Conservation (phyloP, 148 eudicot genomes). For the Linanthus parryae region DNA sequence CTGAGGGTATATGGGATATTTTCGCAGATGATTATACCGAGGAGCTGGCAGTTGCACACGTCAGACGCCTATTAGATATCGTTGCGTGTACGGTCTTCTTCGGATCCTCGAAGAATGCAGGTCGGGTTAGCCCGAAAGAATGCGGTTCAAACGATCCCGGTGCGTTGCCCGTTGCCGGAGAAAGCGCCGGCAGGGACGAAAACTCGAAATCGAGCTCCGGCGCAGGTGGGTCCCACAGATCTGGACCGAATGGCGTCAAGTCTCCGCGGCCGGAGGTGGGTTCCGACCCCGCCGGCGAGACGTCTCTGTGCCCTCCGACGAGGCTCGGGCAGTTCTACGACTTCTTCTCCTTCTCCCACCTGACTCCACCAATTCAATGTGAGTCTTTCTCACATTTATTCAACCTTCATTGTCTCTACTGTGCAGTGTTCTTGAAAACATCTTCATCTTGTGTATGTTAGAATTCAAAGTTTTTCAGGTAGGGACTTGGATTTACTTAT, state of each 20-base stretch:
- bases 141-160: slow-evolving; percentile 20
- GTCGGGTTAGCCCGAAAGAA: slow-evolving; percentile 21
- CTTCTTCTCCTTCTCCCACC: slow-evolving; percentile 88
- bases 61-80: slow-evolving; percentile 75
- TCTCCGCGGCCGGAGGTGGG: slow-evolving; percentile 23
- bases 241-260: slow-evolving; percentile 5
- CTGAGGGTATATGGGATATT: neutral
- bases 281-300: slow-evolving; percentile 31
- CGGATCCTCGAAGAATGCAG: slow-evolving; percentile 29
- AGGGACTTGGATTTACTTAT: too few species aligned
- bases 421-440: too few species aligned
- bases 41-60: slow-evolving; percentile 55
- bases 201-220: slow-evolving; percentile 13
- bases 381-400: slow-evolving; percentile 3
- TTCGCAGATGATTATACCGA: slow-evolving; percentile 68
- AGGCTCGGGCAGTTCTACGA: slow-evolving; percentile 81
- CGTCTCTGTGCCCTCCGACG: slow-evolving; percentile 62
- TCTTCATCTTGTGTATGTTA: too few species aligned
- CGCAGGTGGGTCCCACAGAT: slow-evolving; percentile 11
- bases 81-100: slow-evolving; percentile 79
- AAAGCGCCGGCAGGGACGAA: slow-evolving; percentile 9
- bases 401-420: slow-evolving; percentile 2
- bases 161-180: slow-evolving; percentile 15
- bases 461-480: too few species aligned
- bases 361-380: slow-evolving; percentile 89